phyloP scores from a whole-genome alignment of 164 flowering plant genomes.

The Liriodendron chinense region DNA sequence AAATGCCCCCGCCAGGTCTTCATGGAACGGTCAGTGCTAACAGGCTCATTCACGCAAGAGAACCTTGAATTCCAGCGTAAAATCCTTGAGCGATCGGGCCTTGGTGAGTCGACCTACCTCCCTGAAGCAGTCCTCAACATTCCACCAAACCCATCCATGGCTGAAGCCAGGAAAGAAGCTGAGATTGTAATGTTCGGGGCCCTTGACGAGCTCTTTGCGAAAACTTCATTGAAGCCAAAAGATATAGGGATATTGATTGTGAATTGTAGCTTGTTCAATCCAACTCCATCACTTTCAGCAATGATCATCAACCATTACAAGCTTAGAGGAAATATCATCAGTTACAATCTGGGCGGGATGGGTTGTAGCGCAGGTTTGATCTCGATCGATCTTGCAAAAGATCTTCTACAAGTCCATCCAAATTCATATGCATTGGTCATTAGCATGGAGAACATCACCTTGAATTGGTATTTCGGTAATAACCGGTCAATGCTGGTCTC shows the following conservation, averaged over 20 bases:
- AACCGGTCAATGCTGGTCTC: slow-evolving; percentile 84
- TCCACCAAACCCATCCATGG: slow-evolving; percentile 80
- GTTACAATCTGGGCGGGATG: slow-evolving; percentile 78
- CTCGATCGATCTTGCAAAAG: slow-evolving; percentile 71
- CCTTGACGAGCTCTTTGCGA: slow-evolving; percentile 58
- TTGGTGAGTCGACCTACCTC: slow-evolving; percentile 68
- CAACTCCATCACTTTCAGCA: slow-evolving; percentile 78
- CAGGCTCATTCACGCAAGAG: slow-evolving; percentile 42
- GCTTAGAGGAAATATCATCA: slow-evolving; percentile 68
- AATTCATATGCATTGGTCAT: slow-evolving; percentile 71
- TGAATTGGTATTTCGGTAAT: slow-evolving; percentile 82
- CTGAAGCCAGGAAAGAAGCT: slow-evolving; percentile 77
- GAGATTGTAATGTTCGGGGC: slow-evolving; percentile 80
- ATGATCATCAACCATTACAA: slow-evolving; percentile 82
- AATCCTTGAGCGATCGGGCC: slow-evolving; percentile 74
- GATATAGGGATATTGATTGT: slow-evolving; percentile 69
- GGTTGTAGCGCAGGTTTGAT: slow-evolving; percentile 86
- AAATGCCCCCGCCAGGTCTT: slow-evolving; percentile 65
- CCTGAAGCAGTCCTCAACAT: slow-evolving; percentile 68
- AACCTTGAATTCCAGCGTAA: slow-evolving; percentile 69
- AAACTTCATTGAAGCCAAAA: slow-evolving; percentile 60
- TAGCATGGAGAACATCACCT: slow-evolving; percentile 78
- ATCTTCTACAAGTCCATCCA: slow-evolving; percentile 77
- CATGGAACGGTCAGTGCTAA: slow-evolving; percentile 54
- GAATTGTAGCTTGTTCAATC: slow-evolving; percentile 81